phyloP scores from a whole-genome alignment of 257 asterid genomes.

The Lycium barbarum region DNA sequence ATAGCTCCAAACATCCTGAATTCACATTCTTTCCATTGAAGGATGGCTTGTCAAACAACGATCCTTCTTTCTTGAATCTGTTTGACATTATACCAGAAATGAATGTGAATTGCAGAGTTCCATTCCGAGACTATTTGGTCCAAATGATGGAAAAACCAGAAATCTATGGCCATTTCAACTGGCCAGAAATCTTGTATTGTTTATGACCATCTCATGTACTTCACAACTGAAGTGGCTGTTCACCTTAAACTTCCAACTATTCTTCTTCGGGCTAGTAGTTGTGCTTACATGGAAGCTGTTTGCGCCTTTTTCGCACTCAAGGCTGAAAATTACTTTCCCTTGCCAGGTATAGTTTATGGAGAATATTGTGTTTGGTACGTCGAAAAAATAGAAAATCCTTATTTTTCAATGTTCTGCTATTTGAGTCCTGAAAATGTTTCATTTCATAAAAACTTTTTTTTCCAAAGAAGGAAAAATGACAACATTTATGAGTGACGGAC shows the following conservation, averaged over 20 bases:
- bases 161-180: no score
- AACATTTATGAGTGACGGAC: no score
- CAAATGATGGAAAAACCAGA: conserved; percentile 30
- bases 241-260: conserved; percentile 38
- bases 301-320: conserved; percentile 34
- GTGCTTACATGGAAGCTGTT: conserved; percentile 27
- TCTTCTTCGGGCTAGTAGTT: conserved; percentile 32
- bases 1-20: conserved; percentile 46
- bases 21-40: conserved; percentile 40
- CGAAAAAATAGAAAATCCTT: no score
- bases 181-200: conserved; percentile 34
- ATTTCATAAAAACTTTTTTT: background rate
- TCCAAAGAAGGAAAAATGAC: background rate
- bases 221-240: conserved; percentile 31
- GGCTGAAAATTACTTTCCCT: conserved; percentile 32
- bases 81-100: background rate
- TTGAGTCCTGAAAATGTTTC: background rate
- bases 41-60: background rate
- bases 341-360: conserved; percentile 31
- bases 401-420: background rate
- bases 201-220: conserved; percentile 39
- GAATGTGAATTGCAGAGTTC: conserved; percentile 9
- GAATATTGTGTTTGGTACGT: background rate
- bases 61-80: background rate
- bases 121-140: conserved; percentile 21